Conservation (phyloP, 176 grass and related monocot species). For the Carex pumila region DNA sequence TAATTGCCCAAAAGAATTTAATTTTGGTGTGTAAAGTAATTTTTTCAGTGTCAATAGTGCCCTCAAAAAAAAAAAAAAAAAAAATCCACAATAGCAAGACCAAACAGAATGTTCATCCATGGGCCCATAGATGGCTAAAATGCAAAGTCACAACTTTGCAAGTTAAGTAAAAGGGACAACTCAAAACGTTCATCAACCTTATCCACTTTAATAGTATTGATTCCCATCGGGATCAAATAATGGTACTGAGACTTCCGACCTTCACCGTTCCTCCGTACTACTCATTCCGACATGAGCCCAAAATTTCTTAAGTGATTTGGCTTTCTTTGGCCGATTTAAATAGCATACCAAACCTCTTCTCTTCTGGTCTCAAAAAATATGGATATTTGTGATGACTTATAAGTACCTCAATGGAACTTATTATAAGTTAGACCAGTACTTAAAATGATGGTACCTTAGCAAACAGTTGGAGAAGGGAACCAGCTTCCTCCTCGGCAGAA, state of each 20-base stretch:
- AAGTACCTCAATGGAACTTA: not conserved
- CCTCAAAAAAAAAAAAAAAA: not conserved
- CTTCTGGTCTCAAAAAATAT: not conserved
- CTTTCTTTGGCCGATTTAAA: too few species aligned
- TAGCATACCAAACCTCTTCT: too few species aligned
- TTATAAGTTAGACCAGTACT: too few species aligned
- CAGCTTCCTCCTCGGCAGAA: constrained; percentile 53
- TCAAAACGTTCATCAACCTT: not conserved
- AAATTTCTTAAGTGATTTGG: too few species aligned
- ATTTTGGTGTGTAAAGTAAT: not conserved
- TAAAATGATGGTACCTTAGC: constrained; percentile 40
- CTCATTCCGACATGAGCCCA: too few species aligned
- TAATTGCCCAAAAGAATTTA: not conserved
- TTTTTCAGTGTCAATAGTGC: not conserved
- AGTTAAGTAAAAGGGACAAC: not conserved
- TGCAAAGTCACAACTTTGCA: not conserved
- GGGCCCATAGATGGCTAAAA: not conserved
- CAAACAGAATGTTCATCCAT: not conserved
- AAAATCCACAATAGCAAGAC: not conserved
- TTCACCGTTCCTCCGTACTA: not conserved
- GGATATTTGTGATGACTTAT: not conserved
- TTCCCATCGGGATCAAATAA: not conserved
- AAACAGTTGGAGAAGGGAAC: constrained; percentile 53
- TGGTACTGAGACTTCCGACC: not conserved
- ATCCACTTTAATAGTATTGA: not conserved